Percentiles rank a stretch among this genome's conserved stretches.
Evolutionary conservation across 345 rosid species (phyloP).

Genomic region (Moricandia moricandioides): DNA sequence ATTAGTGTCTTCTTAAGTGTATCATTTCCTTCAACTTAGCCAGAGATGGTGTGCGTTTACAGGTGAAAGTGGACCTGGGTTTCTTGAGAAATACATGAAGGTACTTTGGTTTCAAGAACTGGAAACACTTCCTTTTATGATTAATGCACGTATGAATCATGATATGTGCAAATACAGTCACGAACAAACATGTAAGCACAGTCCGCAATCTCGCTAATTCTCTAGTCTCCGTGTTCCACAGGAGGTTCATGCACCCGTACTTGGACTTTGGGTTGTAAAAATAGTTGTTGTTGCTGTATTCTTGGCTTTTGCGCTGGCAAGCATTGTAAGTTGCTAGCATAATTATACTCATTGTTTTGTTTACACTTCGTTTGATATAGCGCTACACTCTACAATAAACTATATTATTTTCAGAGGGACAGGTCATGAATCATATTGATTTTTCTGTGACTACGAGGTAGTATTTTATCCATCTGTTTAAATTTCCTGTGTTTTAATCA

Average conservation of each 20-base stretch:
- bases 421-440: neutral
- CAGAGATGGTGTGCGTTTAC: slow-evolving; percentile 42
- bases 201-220: slow-evolving; percentile 15
- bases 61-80: slow-evolving; percentile 65
- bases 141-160: slow-evolving; percentile 5
- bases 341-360: slow-evolving; percentile 6
- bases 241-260: slow-evolving; percentile 90
- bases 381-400: neutral
- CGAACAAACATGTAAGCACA: slow-evolving; percentile 7
- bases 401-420: slow-evolving; percentile 4
- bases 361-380: slow-evolving; percentile 10
- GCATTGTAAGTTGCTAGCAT: slow-evolving; percentile 66
- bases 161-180: slow-evolving; percentile 1
- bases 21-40: slow-evolving; percentile 8
- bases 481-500: slow-evolving; percentile 12
- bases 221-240: slow-evolving; percentile 34
- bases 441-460: slow-evolving; percentile 7
- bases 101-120: slow-evolving; percentile 38
- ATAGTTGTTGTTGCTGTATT: slow-evolving; percentile 65
- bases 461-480: neutral
- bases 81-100: slow-evolving; percentile 90
- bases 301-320: slow-evolving; percentile 66
- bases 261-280: slow-evolving; percentile 82
- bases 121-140: slow-evolving; percentile 15
- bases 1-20: neutral